Percentiles rank a stretch among this genome's conserved stretches.
These are phyloP conservation scores for Eimeria tenella DNA, from an alignment of 169 alveolate genomes.

Conservation along the genomic window DNA sequence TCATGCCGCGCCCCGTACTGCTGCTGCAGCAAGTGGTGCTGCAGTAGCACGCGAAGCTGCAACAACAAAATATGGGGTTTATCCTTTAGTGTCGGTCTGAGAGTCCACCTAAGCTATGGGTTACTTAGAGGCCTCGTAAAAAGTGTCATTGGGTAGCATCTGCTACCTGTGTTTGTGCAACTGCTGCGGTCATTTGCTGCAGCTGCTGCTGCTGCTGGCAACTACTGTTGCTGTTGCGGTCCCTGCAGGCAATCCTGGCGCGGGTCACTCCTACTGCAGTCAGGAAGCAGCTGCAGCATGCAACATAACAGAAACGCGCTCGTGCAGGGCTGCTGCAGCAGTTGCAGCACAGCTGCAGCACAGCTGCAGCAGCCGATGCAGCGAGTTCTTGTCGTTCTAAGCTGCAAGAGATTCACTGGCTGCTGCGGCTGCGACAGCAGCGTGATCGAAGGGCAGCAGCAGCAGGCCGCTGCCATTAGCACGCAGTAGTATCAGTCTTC, in stretches of 20 bases:
- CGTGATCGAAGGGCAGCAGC: neutral
- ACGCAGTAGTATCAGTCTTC: neutral
- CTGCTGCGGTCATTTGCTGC: neutral
- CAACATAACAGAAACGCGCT: neutral
- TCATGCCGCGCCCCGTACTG: constrained; percentile 35
- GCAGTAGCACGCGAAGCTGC: neutral
- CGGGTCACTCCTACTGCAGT: neutral
- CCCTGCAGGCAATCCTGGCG: no score
- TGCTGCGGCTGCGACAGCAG: constrained; percentile 33
- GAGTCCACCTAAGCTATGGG: no score
- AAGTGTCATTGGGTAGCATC: no score
- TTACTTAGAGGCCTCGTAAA: no score
- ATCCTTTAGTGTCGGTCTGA: neutral
- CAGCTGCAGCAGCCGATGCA: neutral
- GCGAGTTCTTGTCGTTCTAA: neutral
- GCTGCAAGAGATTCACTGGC: constrained; percentile 28
- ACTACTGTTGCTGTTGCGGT: no score
- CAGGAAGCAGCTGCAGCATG: neutral
- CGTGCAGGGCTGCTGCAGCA: no score
- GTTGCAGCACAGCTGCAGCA: no score
- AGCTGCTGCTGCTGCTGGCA: neutral
- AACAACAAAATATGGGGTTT: neutral
- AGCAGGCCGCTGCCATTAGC: neutral
- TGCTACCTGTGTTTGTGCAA: neutral
- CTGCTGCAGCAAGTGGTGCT: constrained; percentile 47